Evolutionary conservation across 768 basidiomycete genomes (phyloP).

Genomic region (Tricholoma saponaceum): DNA sequence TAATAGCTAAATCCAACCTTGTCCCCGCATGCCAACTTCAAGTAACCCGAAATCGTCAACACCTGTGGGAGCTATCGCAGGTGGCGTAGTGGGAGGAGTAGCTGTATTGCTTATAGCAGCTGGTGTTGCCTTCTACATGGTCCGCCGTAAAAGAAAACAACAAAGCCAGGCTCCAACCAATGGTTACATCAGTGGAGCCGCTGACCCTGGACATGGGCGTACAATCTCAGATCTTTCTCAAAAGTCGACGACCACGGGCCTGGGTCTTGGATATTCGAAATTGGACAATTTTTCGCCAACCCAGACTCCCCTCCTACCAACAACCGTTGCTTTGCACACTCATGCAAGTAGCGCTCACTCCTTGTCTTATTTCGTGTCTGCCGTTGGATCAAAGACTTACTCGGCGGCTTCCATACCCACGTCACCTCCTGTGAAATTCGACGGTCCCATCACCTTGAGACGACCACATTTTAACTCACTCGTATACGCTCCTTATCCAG

Average conservation of each 20-base stretch:
- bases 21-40: conserved; percentile 3
- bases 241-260: conserved; percentile 10
- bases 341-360: conserved; percentile 29
- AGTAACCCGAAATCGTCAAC: conserved; percentile 17
- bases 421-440: too few relatives aligned
- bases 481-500: conserved; percentile 28
- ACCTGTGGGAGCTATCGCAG: conserved; percentile 36
- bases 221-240: conserved; percentile 18
- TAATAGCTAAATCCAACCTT: conserved; percentile 27
- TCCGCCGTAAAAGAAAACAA: conserved; percentile 14
- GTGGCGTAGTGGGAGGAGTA: conserved; percentile 41
- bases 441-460: conserved; percentile 7
- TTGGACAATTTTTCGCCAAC: conserved; percentile 19
- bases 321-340: conserved; percentile 27
- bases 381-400: conserved; percentile 12
- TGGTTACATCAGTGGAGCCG: neutral
- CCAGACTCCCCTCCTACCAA: conserved; percentile 17
- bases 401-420: conserved; percentile 13
- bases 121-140: conserved; percentile 24
- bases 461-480: conserved; percentile 33
- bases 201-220: conserved; percentile 7
- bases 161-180: neutral
- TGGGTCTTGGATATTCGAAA: conserved; percentile 12
- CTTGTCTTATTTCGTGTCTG: conserved; percentile 28
- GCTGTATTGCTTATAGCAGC: conserved; percentile 26